Base-by-base conservation (phyloP, 2,329 filamentous ascomycete species). In the Paraphoma chrysanthemicola region DNA sequence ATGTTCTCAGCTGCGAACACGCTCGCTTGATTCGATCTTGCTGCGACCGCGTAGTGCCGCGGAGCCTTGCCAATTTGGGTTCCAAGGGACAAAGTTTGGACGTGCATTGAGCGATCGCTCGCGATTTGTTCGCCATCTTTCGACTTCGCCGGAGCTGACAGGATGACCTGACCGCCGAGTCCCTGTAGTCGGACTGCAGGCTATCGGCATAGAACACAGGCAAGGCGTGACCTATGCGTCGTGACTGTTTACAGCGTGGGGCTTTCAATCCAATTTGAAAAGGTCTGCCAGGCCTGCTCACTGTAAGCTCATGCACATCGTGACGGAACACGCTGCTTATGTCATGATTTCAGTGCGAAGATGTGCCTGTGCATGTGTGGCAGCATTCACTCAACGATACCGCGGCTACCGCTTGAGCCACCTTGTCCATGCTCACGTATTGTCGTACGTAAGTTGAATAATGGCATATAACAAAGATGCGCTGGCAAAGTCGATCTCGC, bases 141-240 rank as follows among this genome's bases (percentile, higher is more conserved):
- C 42, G 39, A 42, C 11, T 42, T 42, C 39, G 39, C 41, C 4
- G 18, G 47, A 28, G 45, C 59, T 60, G 54, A 56, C 47, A 42
- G 33, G 44, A 10, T 44, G 42, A 52, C 53, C 51, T 63, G 50
- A 57, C 44, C 53, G 39, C 23, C 18, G 47, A 52, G 18, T 48
- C 46, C 29, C 39, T 47, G 38, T 36, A 18, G 30, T 46, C 47
- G 51, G 39, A 38, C 16, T 38, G 36, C 28, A 49, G 39, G 51
- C 28, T 30, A 39, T 42, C 42, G 17, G 44, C 6, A 36, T 14
- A 10, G 10, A 36, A 36, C 14, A 14, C 33, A 14, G 14, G 6
- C 10, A 36, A 36, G 10, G 9, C 14, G 10, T 10, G 33, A 36
- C 33, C 39, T 42, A 42, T 42, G 39, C 39, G 39, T 9, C 39